A percentile compares a stretch with the other conserved stretches of the same genome.
Conservation (phyloP, 2,329 filamentous ascomycete species). For the Septoria linicola region DNA sequence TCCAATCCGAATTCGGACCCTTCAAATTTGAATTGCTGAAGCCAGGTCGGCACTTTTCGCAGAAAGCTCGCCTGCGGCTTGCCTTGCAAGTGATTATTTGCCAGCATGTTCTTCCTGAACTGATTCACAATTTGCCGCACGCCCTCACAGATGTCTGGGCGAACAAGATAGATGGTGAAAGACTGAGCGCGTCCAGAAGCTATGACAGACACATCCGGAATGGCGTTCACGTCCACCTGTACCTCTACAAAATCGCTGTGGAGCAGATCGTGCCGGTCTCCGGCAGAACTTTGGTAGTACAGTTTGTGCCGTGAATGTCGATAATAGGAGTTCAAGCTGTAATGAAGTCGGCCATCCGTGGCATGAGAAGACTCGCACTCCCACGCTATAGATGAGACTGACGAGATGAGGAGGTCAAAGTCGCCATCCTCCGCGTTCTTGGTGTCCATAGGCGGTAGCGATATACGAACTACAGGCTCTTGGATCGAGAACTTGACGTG, state of each 20-base stretch:
- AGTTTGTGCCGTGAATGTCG: constrained; percentile 82
- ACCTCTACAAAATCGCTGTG: constrained; percentile 85
- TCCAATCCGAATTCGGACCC: constrained; percentile 88
- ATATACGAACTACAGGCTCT: constrained; percentile 88
- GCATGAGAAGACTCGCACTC: constrained; percentile 97
- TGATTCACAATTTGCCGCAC: constrained; percentile 88
- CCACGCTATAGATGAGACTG: constrained; percentile 87
- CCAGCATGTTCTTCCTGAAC: constrained; percentile 68
- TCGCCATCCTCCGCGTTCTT: constrained; percentile 64
- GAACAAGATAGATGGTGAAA: constrained; percentile 83
- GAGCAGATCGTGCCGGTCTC: constrained; percentile 80
- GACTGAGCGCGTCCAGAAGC: constrained; percentile 78
- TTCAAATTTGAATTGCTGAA: constrained; percentile 79
- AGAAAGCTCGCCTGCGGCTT: constrained; percentile 64
- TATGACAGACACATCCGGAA: constrained; percentile 80
- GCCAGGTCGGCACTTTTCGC: constrained; percentile 76
- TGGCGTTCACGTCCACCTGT: constrained; percentile 79
- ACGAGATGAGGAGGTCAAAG: constrained; percentile 92
- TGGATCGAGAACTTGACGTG: constrained; percentile 95
- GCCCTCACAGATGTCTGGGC: constrained; percentile 88
- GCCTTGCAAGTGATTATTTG: constrained; percentile 43
- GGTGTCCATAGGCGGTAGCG: constrained; percentile 72
- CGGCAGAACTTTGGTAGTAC: constrained; percentile 88
- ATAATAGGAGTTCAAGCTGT: constrained; percentile 78
- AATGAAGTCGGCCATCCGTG: constrained; percentile 76